phyloP scores from a whole-genome alignment of 148 eudicot genomes.

The Pharnaceum exiguum region DNA sequence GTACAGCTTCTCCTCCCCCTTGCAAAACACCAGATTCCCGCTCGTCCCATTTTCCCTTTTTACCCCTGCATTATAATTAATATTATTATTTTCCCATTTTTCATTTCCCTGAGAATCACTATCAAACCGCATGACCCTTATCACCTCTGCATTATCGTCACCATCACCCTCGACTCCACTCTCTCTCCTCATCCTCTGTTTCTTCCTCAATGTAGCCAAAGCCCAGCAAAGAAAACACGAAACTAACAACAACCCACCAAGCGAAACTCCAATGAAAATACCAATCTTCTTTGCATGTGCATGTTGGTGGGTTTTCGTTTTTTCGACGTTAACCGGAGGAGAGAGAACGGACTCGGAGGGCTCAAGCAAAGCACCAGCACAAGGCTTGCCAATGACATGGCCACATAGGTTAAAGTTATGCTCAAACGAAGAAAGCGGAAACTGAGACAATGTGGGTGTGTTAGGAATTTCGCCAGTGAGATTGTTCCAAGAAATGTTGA shows the following conservation, averaged over 20 bases:
- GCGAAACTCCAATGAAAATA: slow-evolving; percentile 38
- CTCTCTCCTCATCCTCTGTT: slow-evolving; percentile 19
- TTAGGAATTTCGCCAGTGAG: slow-evolving; percentile 56
- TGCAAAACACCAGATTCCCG: slow-evolving; percentile 54
- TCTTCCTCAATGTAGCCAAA: slow-evolving; percentile 21
- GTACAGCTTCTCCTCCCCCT: slow-evolving; percentile 42
- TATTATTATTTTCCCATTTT: slow-evolving; percentile 8
- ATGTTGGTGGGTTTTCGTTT: background rate
- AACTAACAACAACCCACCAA: slow-evolving; percentile 32
- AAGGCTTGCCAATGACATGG: slow-evolving; percentile 37
- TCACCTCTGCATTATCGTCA: slow-evolving; percentile 7
- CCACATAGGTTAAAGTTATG: slow-evolving; percentile 69
- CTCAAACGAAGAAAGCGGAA: slow-evolving; percentile 33
- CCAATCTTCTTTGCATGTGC: slow-evolving; percentile 23
- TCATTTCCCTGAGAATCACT: slow-evolving; percentile 14
- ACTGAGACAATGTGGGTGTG: slow-evolving; percentile 36
- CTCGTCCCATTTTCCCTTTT: slow-evolving; percentile 23
- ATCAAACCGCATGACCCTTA: slow-evolving; percentile 17
- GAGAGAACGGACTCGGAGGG: background rate
- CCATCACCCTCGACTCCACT: no score
- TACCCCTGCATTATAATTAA: background rate
- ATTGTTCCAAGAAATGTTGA: slow-evolving; percentile 59
- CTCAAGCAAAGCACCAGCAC: slow-evolving; percentile 31
- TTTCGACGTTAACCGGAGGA: background rate
- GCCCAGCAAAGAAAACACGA: slow-evolving; percentile 40